Evolutionary conservation across 164 flowering plant genomes (phyloP), one percentile per base, ranked within the genome.

Genomic region (Stephania japonica): DNA sequence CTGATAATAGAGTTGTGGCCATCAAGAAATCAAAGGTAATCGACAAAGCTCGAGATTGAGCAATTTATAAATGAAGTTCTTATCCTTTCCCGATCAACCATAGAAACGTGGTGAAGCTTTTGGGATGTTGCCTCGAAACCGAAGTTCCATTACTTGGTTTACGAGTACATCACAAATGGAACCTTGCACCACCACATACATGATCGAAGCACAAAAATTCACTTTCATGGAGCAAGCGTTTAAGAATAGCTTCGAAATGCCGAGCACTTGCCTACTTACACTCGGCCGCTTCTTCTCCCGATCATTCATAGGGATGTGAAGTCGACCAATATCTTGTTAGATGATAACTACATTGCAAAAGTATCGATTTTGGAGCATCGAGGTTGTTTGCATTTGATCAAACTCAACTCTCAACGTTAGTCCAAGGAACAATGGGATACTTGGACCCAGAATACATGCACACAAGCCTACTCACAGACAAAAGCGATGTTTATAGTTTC

Each of bases 321-420:
- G 16, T 61, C 73, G 18, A 23, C 32, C 0, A 71, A 61, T 26
- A 62, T 71, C 12, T 24, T 71, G 19, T 19, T 71, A 38, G 73
- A 71, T 18, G 73, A 71, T 3, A 61, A 71, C 1, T 71, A 32
- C 47, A 61, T 24, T 0, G 79, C 85, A 1, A 85, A 83, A 38
- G 75, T 85, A 24, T 67, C 83, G 82, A 85, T 59, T 85, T 85
- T 67, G 87, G 86, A 12, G 76, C 78, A 11, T 81, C 85, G 8
- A 81, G 80, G 61, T 19, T 71, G 65, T 19, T 71, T 71, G 44
- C 65, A 16, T 32, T 44, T 8, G 65, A 44, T 44, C 26, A 70
- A 70, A 59, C 68, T 65, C 65, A 53, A 32, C 21, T 70, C 5
- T 23, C 50, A 13, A 70, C 32, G 14, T 32, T 27, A 3, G 73